Evolutionary conservation across 768 basidiomycete species (phyloP), one percentile per base, ranked within the genome.

Genomic region (Podaxis pistillaris): DNA sequence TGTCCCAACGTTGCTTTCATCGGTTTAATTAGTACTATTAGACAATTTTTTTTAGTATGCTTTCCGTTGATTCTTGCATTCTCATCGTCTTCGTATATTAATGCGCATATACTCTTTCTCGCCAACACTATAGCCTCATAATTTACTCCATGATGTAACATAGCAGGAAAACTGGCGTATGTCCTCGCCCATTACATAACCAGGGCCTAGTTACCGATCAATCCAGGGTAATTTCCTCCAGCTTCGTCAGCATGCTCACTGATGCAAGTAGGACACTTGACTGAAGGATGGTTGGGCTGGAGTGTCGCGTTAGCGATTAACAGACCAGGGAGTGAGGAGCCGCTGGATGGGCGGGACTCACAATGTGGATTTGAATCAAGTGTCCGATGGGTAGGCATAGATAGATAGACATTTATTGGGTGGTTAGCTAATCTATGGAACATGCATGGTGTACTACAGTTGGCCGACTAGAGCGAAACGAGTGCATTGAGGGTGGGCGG

Each of bases 31-130:
- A 7, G 52, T 47, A 47, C 19, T 55, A 22, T 46, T 46, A 46
- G 15, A 46, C 44, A 19, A 17, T 53, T 62, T 12, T 49, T 28
- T 44, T 55, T 62, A 46, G 44, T 22, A 26, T 22, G 11, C 49
- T 28, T 52, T 41, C 38, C 24, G 22, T 11, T 17, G 36, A 13
- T 49, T 33, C 33, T 62, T 55, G 28, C 60, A 62, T 55, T 33
- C 36, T 24, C 11, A 56, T 47, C 22, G 40, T 28, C 12, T 33
- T 19, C 41, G 9, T 62, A 62, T 17, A 37, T 37, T 62, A 56
- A 62, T 62, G 56, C 46, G 54, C 61, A 62, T 28, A 40, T 62
- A 60, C 38, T 46, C 53, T 62, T 19, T 49, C 36, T 44, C 24
- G 11, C 15, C 28, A 49, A 46, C 36, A 12, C 36, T 50, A 50